Evolutionary conservation across 768 basidiomycete species (phyloP).

Genomic region (Rhodotorula graminis): DNA sequence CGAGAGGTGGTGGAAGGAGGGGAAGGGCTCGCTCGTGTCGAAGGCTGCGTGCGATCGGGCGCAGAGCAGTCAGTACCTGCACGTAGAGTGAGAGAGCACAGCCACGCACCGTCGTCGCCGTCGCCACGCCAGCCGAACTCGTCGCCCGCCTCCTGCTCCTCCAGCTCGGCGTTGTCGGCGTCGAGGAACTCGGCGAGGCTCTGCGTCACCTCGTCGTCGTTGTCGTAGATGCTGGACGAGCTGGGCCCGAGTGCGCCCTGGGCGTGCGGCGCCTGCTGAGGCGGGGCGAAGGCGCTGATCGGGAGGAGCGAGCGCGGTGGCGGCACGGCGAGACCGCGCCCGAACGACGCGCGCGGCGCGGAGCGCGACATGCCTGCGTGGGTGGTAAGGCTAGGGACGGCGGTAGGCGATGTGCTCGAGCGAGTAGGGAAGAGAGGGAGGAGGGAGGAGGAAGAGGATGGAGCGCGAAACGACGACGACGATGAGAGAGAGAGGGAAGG

Average conservation of each 20-base stretch:
- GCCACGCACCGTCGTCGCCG: background rate
- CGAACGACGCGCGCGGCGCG: background rate
- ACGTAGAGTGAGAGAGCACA: background rate
- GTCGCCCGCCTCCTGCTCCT: background rate
- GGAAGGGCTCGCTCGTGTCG: background rate
- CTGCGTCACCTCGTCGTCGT: background rate
- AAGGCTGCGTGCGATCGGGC: background rate
- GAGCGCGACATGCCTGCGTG: background rate
- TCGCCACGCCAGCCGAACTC: background rate
- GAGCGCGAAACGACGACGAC: background rate
- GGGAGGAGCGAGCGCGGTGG: background rate
- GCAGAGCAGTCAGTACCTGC: too few relatives aligned
- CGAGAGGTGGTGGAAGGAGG: background rate
- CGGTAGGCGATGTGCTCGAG: background rate
- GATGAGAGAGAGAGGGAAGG: background rate
- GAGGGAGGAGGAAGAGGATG: too few relatives aligned
- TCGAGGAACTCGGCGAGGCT: background rate
- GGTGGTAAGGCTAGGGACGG: background rate
- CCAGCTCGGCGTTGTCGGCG: too few relatives aligned
- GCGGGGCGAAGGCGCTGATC: background rate
- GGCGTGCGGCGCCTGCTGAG: background rate
- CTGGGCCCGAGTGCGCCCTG: background rate
- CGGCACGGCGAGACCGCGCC: background rate
- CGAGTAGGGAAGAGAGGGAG: background rate
- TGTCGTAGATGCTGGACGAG: conserved; percentile 4